Evolutionary conservation across 2,329 filamentous ascomycete species (phyloP).

Genomic region (Talaromyces sp.): DNA sequence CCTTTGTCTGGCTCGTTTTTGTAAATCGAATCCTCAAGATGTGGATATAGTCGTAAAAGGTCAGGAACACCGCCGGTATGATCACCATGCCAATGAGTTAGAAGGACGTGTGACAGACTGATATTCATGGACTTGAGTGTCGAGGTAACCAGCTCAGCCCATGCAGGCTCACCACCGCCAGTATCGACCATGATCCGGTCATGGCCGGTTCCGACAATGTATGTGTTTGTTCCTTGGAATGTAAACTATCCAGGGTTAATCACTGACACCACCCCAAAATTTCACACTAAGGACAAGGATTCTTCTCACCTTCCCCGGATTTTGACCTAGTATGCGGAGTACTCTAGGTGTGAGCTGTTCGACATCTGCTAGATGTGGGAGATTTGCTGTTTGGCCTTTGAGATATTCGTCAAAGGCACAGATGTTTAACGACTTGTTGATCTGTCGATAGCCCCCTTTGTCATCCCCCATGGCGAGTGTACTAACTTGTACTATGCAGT

Average conservation of each 20-base stretch:
- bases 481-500: not conserved
- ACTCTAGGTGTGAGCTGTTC: conserved; percentile 40
- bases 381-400: conserved; percentile 26
- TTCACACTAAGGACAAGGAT: too few relatives aligned
- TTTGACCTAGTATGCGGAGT: conserved; percentile 40
- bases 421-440: conserved; percentile 44
- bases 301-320: conserved; percentile 35
- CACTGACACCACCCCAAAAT: not conserved
- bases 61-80: conserved; percentile 40
- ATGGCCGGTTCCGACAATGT: conserved; percentile 32
- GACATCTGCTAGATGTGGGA: conserved; percentile 36
- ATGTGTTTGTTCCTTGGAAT: conserved; percentile 39
- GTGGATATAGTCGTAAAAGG: conserved; percentile 26
- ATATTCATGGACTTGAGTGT: conserved; percentile 25
- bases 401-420: conserved; percentile 48
- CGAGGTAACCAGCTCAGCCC: conserved; percentile 27
- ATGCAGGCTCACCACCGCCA: conserved; percentile 26
- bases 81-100: conserved; percentile 44
- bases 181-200: conserved; percentile 34
- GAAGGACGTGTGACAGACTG: conserved; percentile 36
- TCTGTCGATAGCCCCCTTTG: conserved; percentile 25
- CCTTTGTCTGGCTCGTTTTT: conserved; percentile 29
- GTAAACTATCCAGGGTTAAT: conserved; percentile 22
- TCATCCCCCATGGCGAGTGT: not conserved
- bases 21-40: conserved; percentile 25